phyloP scores from a whole-genome alignment of 768 basidiomycete genomes.

The Mycena maculata region DNA sequence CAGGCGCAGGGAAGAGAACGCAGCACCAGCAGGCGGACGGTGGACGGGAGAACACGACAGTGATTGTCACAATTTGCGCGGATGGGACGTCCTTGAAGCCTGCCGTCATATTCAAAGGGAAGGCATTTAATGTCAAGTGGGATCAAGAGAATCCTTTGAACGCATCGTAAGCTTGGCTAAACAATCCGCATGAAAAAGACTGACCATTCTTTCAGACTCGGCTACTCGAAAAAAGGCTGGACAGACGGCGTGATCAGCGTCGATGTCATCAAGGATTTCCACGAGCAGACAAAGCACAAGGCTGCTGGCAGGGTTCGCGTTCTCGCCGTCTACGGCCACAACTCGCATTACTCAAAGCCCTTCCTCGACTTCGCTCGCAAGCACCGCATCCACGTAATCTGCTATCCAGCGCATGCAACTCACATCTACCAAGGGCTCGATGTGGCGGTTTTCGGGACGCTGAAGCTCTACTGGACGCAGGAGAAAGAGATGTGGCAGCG shows the following conservation, averaged over 20 bases:
- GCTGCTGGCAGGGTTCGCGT: slow-evolving; percentile 42
- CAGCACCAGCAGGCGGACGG: slow-evolving; percentile 47
- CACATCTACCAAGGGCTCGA: slow-evolving; percentile 40
- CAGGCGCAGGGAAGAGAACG: slow-evolving; percentile 32
- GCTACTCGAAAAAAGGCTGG: slow-evolving; percentile 50
- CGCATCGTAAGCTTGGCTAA: slow-evolving; percentile 48
- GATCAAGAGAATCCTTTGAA: slow-evolving; percentile 52
- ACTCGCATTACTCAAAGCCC: slow-evolving; percentile 51
- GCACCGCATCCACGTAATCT: slow-evolving; percentile 54
- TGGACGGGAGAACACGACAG: slow-evolving; percentile 48
- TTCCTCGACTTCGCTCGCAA: slow-evolving; percentile 53
- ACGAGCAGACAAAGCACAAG: slow-evolving; percentile 51
- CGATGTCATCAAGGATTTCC: slow-evolving; percentile 54
- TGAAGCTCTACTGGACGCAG: slow-evolving; percentile 34
- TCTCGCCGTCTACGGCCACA: slow-evolving; percentile 60
- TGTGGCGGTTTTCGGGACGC: slow-evolving; percentile 29
- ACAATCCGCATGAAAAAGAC: neutral
- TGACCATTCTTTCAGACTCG: slow-evolving; percentile 38
- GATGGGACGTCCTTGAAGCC: slow-evolving; percentile 53
- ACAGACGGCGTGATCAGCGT: slow-evolving; percentile 51
- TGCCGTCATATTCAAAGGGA: slow-evolving; percentile 54
- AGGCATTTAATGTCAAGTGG: slow-evolving; percentile 51
- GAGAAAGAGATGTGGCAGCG: slow-evolving; percentile 32
- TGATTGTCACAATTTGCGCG: slow-evolving; percentile 50
- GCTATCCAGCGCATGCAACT: slow-evolving; percentile 57